Evolutionary conservation across 805 yeast genomes (phyloP).

Genomic region (Kodamaea neixiangensis): DNA sequence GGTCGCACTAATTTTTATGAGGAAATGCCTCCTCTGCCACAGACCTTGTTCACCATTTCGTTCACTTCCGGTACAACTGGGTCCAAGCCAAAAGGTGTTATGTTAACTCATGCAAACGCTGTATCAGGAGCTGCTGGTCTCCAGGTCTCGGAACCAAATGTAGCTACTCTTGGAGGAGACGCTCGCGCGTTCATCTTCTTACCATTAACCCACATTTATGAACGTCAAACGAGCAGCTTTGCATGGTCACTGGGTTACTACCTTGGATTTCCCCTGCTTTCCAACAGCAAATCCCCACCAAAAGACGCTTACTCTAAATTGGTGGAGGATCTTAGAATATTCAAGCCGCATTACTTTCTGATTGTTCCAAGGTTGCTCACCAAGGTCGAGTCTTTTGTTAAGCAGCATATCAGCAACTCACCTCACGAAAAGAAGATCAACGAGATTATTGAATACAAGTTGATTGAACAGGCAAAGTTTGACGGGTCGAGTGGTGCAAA

Average conservation of each 20-base stretch:
- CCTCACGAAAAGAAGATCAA: conserved; percentile 9
- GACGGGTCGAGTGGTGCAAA: conserved; percentile 15
- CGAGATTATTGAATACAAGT: conserved; percentile 13
- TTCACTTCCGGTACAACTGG: conserved; percentile 82
- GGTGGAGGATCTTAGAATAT: conserved; percentile 29
- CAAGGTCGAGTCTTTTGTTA: conserved; percentile 28
- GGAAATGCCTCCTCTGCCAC: conserved; percentile 49
- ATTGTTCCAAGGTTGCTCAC: conserved; percentile 44
- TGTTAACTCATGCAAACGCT: conserved; percentile 51
- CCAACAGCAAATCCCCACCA: conserved; percentile 5
- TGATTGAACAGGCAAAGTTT: conserved; percentile 6
- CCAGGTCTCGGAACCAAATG: conserved; percentile 7
- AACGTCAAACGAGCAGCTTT: conserved; percentile 48
- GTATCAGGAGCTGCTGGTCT: conserved; percentile 46
- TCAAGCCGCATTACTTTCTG: conserved; percentile 31
- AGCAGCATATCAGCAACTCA: conserved; percentile 7
- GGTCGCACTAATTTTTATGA: conserved; percentile 32
- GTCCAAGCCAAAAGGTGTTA: conserved; percentile 66
- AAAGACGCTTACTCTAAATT: conserved; percentile 23
- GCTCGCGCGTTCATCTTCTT: conserved; percentile 34
- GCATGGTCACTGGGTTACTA: conserved; percentile 50
- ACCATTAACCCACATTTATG: conserved; percentile 62
- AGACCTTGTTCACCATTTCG: conserved; percentile 55
- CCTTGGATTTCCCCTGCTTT: conserved; percentile 49
- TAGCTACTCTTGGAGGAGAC: conserved; percentile 4